These are phyloP conservation scores for Phytopythium montanum DNA, from an alignment of 352 stramenopile species.

Conservation along the genomic window DNA sequence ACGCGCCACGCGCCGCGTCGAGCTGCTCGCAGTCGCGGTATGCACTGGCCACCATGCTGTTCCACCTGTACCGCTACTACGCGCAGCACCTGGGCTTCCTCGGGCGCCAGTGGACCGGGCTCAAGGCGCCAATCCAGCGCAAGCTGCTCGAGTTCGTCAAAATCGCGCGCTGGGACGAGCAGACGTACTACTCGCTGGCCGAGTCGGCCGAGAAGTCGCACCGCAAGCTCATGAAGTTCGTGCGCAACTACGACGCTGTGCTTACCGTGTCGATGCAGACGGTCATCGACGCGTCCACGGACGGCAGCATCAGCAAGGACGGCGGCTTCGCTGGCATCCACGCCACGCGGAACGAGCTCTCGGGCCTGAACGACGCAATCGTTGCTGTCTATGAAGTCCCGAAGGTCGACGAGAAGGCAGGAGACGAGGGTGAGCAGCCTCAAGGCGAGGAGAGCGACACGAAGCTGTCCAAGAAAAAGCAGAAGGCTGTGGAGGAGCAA, in stretches of 20 bases:
- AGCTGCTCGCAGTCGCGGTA: constrained; percentile 28
- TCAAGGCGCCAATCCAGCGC: constrained; percentile 94
- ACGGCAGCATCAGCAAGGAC: constrained; percentile 80
- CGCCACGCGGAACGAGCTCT: constrained; percentile 62
- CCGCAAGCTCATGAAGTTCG: constrained; percentile 97
- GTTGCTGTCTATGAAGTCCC: constrained; percentile 29
- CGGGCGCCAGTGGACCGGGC: constrained; percentile 76
- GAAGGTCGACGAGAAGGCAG: constrained; percentile 5
- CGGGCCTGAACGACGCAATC: constrained; percentile 40
- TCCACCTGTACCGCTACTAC: constrained; percentile 96
- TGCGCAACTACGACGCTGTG: constrained; percentile 90
- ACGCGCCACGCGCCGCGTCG: not conserved
- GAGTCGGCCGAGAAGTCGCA: constrained; percentile 98
- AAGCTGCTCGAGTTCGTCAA: constrained; percentile 98
- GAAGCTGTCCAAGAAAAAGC: constrained; percentile 4
- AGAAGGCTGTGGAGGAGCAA: constrained; percentile 10
- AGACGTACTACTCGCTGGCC: constrained; percentile 98
- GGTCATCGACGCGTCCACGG: constrained; percentile 86
- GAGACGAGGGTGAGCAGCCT: constrained; percentile 3
- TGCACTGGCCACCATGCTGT: constrained; percentile 86
- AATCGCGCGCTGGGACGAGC: constrained; percentile 99
- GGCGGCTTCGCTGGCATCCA: constrained; percentile 74
- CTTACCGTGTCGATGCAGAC: constrained; percentile 78
- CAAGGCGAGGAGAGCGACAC: constrained; percentile 2
- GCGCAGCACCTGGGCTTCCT: constrained; percentile 85